Base-by-base conservation (phyloP, 1,284 basidiomycete genomes). In the Fomitiporia mediterranea region DNA sequence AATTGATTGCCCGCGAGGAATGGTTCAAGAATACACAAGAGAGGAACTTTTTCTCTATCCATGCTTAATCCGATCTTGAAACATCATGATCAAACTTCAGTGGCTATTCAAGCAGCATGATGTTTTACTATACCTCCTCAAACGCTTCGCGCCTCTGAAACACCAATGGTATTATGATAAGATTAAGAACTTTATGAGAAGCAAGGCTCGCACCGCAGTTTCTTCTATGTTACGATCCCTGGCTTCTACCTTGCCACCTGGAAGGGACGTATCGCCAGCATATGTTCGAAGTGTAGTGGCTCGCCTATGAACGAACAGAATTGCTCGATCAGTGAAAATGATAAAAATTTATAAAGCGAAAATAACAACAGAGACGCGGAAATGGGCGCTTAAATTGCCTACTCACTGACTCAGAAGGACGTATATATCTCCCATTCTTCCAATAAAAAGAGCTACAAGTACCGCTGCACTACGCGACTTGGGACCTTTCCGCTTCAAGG, bases 211-310 rank as follows among this genome's bases (percentile, higher is more conserved):
- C 68, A 92, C 90, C 17, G 91, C 91, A 1, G 91, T 88, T 60
- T 86, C 86, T 66, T 93, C 91, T 11, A 84, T 72, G 40, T 78
- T 82, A 60, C 65, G 68, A 66, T 94, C 91, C 19, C 72, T 74
- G 1, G 74, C 73, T 27, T 94, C 91, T 17, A 84, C 77, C 65
- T 85, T 91, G 0, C 91, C 91, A 3, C 91, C 91, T 0, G 91
- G 91, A 3, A 94, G 70, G 1, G 89, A 86, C 0, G 91, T 94
- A 67, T 94, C 91, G 0, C 89, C 87, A 0, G 90, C 88, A 63
- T 88, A 94, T 3, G 84, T 79, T 40, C 83, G 74, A 64, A 94
- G 70, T 1, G 79, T 80, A 0, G 84, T 75, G 1, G 90, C 82
- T 1, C 91, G 83, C 59, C 90, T 92, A 55, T 13, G 43, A 38